These are phyloP conservation scores for Euryodendron excelsum DNA, from an alignment of 148 eudicot genomes.

Conservation along the genomic window DNA sequence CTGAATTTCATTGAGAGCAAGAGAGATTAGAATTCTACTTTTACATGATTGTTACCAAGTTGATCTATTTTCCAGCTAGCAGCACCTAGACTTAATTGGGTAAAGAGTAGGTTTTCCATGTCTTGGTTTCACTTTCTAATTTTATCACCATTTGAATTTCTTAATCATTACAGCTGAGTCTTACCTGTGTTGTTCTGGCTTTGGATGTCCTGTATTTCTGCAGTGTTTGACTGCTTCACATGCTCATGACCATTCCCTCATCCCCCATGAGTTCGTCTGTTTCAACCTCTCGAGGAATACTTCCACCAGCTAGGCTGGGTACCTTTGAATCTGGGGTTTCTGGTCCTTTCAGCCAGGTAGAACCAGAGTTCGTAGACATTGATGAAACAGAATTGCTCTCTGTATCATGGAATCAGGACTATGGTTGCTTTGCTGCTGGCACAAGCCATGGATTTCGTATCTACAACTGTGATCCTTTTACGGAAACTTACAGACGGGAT, in stretches of 20 bases:
- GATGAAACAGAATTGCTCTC: constrained; percentile 68
- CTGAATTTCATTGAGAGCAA: too few relatives aligned
- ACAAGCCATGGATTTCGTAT: constrained; percentile 89
- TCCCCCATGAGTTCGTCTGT: constrained; percentile 55
- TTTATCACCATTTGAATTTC: background rate
- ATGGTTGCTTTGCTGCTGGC: constrained; percentile 88
- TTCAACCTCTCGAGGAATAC: constrained; percentile 53
- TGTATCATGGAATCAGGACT: constrained; percentile 95
- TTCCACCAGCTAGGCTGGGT: constrained; percentile 45
- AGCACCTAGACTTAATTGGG: background rate
- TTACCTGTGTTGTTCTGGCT: background rate
- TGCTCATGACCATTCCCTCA: constrained; percentile 26
- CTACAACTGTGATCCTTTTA: constrained; percentile 85
- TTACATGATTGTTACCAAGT: background rate
- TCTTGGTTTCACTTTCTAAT: background rate
- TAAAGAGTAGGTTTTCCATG: background rate
- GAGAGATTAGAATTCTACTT: background rate
- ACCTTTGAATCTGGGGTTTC: constrained; percentile 41
- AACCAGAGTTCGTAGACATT: constrained; percentile 40
- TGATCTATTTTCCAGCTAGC: background rate
- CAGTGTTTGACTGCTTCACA: constrained; percentile 23
- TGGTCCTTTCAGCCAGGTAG: constrained; percentile 38
- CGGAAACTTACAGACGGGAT: constrained; percentile 88
- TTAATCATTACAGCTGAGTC: background rate
- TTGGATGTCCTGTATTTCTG: background rate